Base-by-base conservation (phyloP, 805 yeast genomes). In the Cyberlindnera maclurae region DNA sequence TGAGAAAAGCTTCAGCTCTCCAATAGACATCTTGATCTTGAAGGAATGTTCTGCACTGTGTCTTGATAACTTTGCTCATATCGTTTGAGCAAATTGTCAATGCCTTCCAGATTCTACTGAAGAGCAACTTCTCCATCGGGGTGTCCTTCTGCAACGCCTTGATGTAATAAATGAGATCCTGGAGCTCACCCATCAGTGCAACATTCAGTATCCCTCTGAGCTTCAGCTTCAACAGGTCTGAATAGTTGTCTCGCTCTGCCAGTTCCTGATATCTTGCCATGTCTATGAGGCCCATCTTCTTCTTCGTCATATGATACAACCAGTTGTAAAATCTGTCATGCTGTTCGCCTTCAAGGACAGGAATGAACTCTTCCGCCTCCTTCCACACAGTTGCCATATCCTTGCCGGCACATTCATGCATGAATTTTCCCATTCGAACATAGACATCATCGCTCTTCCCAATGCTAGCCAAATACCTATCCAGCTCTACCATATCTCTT, bases 281-380 rank as follows among this genome's bases (percentile, higher is more conserved):
- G 16, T 51, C 50, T 2, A 31, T 17, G 12, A 43, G 17, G 9
- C 18, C 31, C 45, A 51, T 38, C 17, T 29, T 42, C 16, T 37
- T 33, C 29, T 34, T 20, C 10, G 41, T 15, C 2, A 34, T 26
- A 6, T 26, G 34, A 18, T 45, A 50, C 4, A 52, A 13, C 12
- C 29, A 15, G 4, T 44, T 35, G 22, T 43, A 49, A 13, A 42
- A 34, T 8, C 41, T 36, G n/a, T 26, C 15, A 15, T 37, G 13
- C 29, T 37, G 38, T 15, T 44, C 45, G 6, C 26, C 8, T 27
- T 27, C 36, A 13, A n/a, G 6, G 18, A 26, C 29, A 11, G 20
- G 15, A 12, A 28, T 33, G 28, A 45, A 34, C 16, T 17, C n/a
- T 12, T 40, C 38, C 18, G 39, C 36, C 5, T 24, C 24, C 4